Evolutionary conservation across 441 rosid genomes (phyloP).

Genomic region (Iberis amara): DNA sequence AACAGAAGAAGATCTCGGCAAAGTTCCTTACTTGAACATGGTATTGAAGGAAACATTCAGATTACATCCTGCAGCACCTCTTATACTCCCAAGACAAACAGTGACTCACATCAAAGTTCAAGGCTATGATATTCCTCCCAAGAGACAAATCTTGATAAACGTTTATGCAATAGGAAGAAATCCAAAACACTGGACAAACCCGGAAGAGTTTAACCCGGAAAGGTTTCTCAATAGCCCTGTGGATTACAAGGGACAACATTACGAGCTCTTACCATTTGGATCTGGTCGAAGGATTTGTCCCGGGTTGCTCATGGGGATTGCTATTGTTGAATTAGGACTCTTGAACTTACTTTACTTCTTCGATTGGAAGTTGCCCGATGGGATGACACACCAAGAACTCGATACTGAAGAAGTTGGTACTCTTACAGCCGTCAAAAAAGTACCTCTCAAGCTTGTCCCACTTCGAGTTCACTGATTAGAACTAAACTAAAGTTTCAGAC

Average conservation of each 20-base stretch:
- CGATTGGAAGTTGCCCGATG: conserved; percentile 16
- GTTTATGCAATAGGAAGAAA: conserved; percentile 34
- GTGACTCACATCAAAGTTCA: conserved; percentile 26
- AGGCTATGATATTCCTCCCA: conserved; percentile 28
- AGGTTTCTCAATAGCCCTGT: conserved; percentile 30
- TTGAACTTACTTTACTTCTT: conserved; percentile 28
- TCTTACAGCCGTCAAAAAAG: conserved; percentile 19
- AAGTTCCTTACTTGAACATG: conserved; percentile 24
- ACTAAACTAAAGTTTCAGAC: too few relatives aligned
- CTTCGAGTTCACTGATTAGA: conserved; percentile 4
- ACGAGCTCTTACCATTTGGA: conserved; percentile 40
- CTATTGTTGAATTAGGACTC: conserved; percentile 23
- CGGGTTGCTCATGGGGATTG: conserved; percentile 29
- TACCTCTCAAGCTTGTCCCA: conserved; percentile 17
- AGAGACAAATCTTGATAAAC: conserved; percentile 22
- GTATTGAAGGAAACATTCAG: conserved; percentile 29
- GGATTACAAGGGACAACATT: conserved; percentile 35
- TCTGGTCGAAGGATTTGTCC: conserved; percentile 38
- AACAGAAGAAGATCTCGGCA: conserved; percentile 32
- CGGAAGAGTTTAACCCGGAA: conserved; percentile 37
- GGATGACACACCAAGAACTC: conserved; percentile 8
- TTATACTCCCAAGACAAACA: conserved; percentile 30
- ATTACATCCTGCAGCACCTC: conserved; percentile 26
- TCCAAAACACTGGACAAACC: conserved; percentile 36
- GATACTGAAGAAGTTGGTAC: conserved; percentile 19